Conservation (phyloP, 2,329 filamentous ascomycete genomes). For the Aspergillus novoparasiticus region DNA sequence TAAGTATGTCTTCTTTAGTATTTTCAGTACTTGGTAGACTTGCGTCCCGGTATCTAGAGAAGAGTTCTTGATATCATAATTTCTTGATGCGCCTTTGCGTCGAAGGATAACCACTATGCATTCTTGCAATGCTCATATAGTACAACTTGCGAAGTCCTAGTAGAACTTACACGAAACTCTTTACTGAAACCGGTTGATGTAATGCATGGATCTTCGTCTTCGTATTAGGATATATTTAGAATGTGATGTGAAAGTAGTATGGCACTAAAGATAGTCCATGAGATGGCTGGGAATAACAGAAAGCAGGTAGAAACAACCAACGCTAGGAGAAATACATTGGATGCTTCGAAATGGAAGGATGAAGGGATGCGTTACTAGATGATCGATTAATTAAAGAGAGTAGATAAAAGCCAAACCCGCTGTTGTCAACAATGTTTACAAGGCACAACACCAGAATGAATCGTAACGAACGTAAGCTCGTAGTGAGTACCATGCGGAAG, state of each 20-base stretch:
- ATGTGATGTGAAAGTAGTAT: not conserved
- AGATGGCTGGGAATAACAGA: not conserved
- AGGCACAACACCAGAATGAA: not conserved
- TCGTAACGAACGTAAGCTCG: constrained; percentile 13
- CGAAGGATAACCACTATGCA: not conserved
- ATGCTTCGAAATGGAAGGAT: not conserved
- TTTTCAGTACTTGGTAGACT: not conserved
- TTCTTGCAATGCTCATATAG: not conserved
- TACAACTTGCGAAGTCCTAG: not conserved
- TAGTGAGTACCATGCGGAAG: not conserved
- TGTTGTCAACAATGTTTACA: not conserved
- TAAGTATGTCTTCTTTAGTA: not conserved
- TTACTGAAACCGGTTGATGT: not conserved
- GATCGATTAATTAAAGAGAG: not conserved
- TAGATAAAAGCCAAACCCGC: not conserved
- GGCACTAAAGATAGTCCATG: not conserved
- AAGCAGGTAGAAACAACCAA: not conserved
- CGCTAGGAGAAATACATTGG: not conserved
- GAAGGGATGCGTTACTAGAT: not conserved
- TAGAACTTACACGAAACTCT: not conserved
- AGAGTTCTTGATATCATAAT: not conserved
- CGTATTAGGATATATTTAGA: not conserved
- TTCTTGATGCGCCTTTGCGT: not conserved
- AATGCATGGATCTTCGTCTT: not conserved
- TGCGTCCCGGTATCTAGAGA: not conserved